phyloP scores from a whole-genome alignment of 2,329 filamentous ascomycete genomes.

The Xylaria sp. region DNA sequence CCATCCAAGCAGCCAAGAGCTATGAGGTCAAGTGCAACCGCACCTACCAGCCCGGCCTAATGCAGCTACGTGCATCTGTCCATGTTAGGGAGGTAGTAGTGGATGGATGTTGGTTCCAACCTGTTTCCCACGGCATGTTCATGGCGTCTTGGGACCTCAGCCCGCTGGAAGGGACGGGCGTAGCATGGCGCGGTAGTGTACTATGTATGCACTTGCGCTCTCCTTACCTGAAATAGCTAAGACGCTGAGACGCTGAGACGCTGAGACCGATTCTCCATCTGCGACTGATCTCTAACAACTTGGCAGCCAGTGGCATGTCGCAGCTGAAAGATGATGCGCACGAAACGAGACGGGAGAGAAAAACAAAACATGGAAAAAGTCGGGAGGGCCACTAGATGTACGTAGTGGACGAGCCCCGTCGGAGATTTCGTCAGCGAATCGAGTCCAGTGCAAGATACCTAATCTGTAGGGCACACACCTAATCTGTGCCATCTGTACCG shows the following conservation, averaged over 20 bases:
- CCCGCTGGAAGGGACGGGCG: too few relatives aligned
- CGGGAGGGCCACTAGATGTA: background rate
- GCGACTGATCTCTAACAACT: slow-evolving; percentile 20
- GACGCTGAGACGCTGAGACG: slow-evolving; percentile 2
- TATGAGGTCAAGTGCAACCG: slow-evolving; percentile 10
- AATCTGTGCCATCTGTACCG: too few relatives aligned
- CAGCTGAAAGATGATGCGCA: background rate
- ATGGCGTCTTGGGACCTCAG: too few relatives aligned
- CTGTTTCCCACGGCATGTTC: background rate
- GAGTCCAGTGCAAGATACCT: background rate
- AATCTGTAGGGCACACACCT: too few relatives aligned
- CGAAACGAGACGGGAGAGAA: background rate
- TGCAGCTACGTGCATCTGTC: background rate
- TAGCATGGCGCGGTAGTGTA: too few relatives aligned
- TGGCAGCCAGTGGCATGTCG: slow-evolving; percentile 12
- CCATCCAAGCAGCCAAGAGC: too few relatives aligned
- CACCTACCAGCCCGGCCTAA: background rate
- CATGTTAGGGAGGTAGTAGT: too few relatives aligned
- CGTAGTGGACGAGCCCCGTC: background rate
- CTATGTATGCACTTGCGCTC: slow-evolving; percentile 6
- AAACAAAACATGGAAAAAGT: background rate
- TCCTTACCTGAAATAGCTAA: background rate
- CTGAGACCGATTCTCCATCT: slow-evolving; percentile 6
- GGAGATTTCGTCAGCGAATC: background rate
- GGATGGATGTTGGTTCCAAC: too few relatives aligned